Conservation (phyloP, 805 yeast genomes). For the Zygosaccharomyces rouxii region DNA sequence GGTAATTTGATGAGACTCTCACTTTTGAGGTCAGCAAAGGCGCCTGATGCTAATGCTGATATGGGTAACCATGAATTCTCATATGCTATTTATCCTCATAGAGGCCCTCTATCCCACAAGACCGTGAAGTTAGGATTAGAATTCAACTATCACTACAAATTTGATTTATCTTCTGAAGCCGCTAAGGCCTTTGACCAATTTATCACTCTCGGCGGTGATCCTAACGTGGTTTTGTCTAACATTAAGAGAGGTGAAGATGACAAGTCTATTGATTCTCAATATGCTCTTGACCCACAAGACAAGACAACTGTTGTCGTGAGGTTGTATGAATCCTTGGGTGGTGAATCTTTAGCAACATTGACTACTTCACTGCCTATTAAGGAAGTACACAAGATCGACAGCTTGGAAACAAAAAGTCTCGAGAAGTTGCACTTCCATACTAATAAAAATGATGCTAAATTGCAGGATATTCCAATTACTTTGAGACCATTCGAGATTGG, state of each 20-base stretch:
- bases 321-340: slow-evolving; percentile 86
- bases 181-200: slow-evolving; percentile 28
- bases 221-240: slow-evolving; percentile 63
- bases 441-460: slow-evolving; percentile 34
- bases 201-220: slow-evolving; percentile 44
- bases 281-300: slow-evolving; percentile 43
- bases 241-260: slow-evolving; percentile 89
- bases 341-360: slow-evolving; percentile 53
- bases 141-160: slow-evolving; percentile 55
- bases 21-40: slow-evolving; percentile 82
- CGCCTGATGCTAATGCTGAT: slow-evolving; percentile 92
- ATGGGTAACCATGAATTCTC: slow-evolving; percentile 82
- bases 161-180: slow-evolving; percentile 18
- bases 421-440: slow-evolving; percentile 38
- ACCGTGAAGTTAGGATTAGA: slow-evolving; percentile 74
- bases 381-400: slow-evolving; percentile 51
- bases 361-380: slow-evolving; percentile 43
- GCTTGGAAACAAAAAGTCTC: slow-evolving; percentile 48
- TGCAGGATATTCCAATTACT: slow-evolving; percentile 37
- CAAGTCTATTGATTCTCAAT: slow-evolving; percentile 43
- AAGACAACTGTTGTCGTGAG: slow-evolving; percentile 60
- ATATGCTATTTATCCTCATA: slow-evolving; percentile 82
- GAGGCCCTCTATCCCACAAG: slow-evolving; percentile 56
- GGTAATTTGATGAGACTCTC: slow-evolving; percentile 90
- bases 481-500: slow-evolving; percentile 80